These are phyloP conservation scores for Colletotrichum chrysophilum DNA, from an alignment of 2,329 filamentous ascomycete genomes.

Conservation along the genomic window DNA sequence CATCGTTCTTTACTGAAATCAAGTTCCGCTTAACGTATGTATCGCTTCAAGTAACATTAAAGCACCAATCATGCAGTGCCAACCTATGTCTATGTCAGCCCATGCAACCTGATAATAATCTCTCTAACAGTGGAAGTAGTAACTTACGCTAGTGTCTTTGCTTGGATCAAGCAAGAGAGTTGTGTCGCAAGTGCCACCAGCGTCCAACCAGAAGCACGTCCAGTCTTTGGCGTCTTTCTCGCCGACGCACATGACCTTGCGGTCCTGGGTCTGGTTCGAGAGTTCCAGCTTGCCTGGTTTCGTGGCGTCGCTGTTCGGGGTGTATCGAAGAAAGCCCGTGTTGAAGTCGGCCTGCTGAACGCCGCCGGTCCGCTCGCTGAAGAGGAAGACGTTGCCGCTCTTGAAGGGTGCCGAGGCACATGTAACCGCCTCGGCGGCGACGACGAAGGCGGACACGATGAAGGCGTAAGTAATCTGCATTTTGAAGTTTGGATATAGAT, in stretches of 20 bases:
- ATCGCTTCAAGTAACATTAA: neutral
- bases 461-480: neutral
- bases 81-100: neutral
- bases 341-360: neutral
- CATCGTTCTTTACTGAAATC: neutral
- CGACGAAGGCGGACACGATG: neutral
- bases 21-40: neutral
- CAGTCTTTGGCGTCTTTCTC: neutral
- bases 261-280: neutral
- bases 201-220: neutral
- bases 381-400: neutral
- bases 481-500: neutral
- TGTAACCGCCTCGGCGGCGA: neutral
- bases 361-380: neutral
- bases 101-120: neutral
- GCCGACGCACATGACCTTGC: neutral
- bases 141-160: neutral
- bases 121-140: neutral
- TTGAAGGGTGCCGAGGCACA: neutral
- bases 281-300: neutral
- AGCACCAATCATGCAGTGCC: neutral
- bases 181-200: neutral
- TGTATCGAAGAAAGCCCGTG: neutral
- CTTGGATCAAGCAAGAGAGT: neutral
- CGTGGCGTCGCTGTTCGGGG: neutral